phyloP scores from a whole-genome alignment of 768 basidiomycete genomes.

The Neoboletus brunneissimus region DNA sequence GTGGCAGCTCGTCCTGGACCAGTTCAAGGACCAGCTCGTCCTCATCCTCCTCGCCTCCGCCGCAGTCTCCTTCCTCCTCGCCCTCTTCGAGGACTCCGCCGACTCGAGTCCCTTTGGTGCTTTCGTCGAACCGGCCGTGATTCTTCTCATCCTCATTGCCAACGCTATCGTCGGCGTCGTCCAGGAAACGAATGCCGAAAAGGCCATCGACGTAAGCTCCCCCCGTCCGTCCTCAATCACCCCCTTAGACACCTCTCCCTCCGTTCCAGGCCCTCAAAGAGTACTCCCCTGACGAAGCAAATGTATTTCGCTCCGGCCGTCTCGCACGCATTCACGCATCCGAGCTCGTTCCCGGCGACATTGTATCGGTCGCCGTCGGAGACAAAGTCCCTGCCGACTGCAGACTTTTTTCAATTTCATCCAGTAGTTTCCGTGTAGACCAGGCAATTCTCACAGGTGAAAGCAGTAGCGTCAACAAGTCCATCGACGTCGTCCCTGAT shows the following conservation, averaged over 20 bases:
- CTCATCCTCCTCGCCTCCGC: conserved; percentile 95
- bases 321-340: conserved; percentile 75
- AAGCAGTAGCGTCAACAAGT: conserved; percentile 86
- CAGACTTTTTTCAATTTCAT: conserved; percentile 82
- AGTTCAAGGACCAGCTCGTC: conserved; percentile 98
- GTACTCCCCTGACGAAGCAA: conserved; percentile 96
- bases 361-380: conserved; percentile 87
- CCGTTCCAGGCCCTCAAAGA: conserved; percentile 81
- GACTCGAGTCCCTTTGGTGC: conserved; percentile 70
- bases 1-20: conserved; percentile 94
- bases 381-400: conserved; percentile 97
- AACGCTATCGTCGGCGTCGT: conserved; percentile 98
- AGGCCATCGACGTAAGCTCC: conserved; percentile 87
- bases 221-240: neutral
- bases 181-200: conserved; percentile 95
- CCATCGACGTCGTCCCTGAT: conserved; percentile 64
- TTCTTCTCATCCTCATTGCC: conserved; percentile 91
- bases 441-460: conserved; percentile 98
- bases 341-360: conserved; percentile 92
- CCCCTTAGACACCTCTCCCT: neutral
- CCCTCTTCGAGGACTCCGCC: conserved; percentile 76
- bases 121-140: conserved; percentile 94
- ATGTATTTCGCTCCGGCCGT: conserved; percentile 74
- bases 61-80: conserved; percentile 88
- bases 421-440: conserved; percentile 91